Base-by-base conservation (phyloP, 768 basidiomycete genomes). In the Dioszegia crocea region DNA sequence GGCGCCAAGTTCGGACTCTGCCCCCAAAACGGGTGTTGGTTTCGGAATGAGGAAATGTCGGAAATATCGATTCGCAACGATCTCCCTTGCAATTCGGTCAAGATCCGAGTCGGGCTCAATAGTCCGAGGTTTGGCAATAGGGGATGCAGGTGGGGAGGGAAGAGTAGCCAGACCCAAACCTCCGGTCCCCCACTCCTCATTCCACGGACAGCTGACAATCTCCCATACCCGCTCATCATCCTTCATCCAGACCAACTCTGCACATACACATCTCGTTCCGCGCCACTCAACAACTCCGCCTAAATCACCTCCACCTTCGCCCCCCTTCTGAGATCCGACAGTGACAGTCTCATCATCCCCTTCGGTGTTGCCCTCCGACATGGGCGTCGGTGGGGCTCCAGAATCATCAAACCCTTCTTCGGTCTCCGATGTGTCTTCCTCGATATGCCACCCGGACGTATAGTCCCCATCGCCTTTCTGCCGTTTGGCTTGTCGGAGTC, bases 301-400 rank as follows among this genome's bases (percentile, higher is more conserved):
- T 23, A 24, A n/a, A 27, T 36, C 40, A 39, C 31, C 19, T 17
- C 12, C 57, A 33, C 31, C 40, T 23, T 24, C 57, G 31, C 30
- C 46, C 30, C 40, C 48, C 27, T 19, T 33, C 29, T 23, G 57
- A 21, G 46, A n/a, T 45, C 31, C 33, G 31, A 27, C n/a, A n/a
- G n/a, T n/a, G n/a, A n/a, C n/a, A n/a, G n/a, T n/a, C n/a, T 41
- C 46, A n/a, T 64, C 59, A 26, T 40, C 51, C 3, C 40, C 51
- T 24, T 5, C 38, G 2, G 38, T 26, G 6, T 17, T 19, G n/a
- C 57, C 45, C 23, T 52, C 47, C 9, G 66, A 63, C 17, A 48
- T 45, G 0, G 69, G 69, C 4, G 69, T 71, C 1, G 66, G 70
- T 17, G 70, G 70, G 16, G 56, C 64, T 24, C 60, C 62, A 4